These are phyloP conservation scores for Hyphopichia khmerensis DNA, from an alignment of 1,139 yeast species.

Conservation along the genomic window DNA sequence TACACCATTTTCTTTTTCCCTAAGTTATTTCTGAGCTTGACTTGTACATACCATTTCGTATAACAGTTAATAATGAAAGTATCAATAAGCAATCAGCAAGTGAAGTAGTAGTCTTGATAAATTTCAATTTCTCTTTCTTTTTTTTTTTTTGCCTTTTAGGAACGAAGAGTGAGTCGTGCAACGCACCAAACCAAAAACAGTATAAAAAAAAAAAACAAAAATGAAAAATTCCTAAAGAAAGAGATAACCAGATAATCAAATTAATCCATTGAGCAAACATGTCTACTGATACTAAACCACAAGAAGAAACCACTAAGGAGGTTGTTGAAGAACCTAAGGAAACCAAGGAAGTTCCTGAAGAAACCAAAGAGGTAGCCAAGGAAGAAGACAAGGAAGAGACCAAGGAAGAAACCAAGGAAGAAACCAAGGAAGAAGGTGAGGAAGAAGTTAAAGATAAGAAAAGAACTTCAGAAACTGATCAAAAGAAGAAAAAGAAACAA, in stretches of 20 bases:
- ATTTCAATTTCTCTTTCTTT: too few species aligned
- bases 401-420: constrained; percentile 9
- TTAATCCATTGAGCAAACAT: not conserved
- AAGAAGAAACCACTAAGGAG: too few species aligned
- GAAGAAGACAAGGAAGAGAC: constrained; percentile 8
- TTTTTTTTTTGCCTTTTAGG: too few species aligned
- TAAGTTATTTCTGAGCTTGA: too few species aligned
- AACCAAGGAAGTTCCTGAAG: constrained; percentile 5
- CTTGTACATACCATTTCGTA: not conserved
- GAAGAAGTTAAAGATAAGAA: constrained; percentile 45
- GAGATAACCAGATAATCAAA: too few species aligned
- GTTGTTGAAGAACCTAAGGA: not conserved
- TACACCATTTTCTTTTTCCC: too few species aligned
- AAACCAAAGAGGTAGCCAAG: constrained; percentile 13
- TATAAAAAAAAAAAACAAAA: not conserved
- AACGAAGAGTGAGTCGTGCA: not conserved
- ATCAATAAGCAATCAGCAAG: too few species aligned
- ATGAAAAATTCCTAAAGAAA: too few species aligned
- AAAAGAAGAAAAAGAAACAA: constrained; percentile 40
- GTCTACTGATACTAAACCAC: not conserved
- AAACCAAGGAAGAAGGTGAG: constrained; percentile 18
- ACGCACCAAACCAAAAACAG: not conserved
- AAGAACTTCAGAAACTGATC: constrained; percentile 14
- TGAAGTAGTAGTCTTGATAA: too few species aligned
- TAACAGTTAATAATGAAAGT: too few species aligned